Evolutionary conservation across 2,329 filamentous ascomycete species (phyloP), one percentile per base, ranked within the genome.

Genomic region (Stenocarpella maydis): DNA sequence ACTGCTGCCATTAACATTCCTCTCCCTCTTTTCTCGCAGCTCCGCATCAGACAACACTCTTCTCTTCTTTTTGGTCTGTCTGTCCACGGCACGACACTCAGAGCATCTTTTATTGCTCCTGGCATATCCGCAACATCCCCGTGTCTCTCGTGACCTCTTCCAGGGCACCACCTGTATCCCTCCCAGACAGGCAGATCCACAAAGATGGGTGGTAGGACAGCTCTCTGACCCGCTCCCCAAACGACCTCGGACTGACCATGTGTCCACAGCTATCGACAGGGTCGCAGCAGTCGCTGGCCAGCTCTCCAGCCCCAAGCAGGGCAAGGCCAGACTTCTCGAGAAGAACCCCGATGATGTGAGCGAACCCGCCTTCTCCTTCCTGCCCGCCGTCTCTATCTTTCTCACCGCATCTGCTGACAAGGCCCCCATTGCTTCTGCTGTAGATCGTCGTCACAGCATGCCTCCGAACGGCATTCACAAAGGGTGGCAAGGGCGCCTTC

Each of bases 401-500:
- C 26, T 19, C 21, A 34, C 39, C 9, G 12, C 17, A n/a, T n/a
- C 10, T 28, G 43, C 28, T 26, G n/a, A 21, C 60, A 58, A 28
- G 54, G 47, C n/a, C 47, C 21, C 21, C 24, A 7, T 24, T n/a
- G 14, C 3, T 15, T 9, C 34, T 14, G 14, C 28, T 54, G 26
- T 73, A 90, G 88, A 89, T 98, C 74, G 96, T 99, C 77, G 90
- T 99, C 72, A 98, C 96, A 72, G 93, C 92, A 74, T 93, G 92
- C 75, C 92, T 98, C 77, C 94, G 96, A 76, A 97, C 94, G 19
- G 89, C 96, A 76, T 90, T 98, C 81, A 97, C 94, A 74, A 97
- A 94, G 82, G 95, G 94, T 75, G 94, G 95, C 77, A 95, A 94
- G 83, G 96, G 96, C 74, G 92, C 90, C 61, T 96, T 99, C 87